phyloP scores from a whole-genome alignment of 441 rosid genomes.

The Manihot esculenta region DNA sequence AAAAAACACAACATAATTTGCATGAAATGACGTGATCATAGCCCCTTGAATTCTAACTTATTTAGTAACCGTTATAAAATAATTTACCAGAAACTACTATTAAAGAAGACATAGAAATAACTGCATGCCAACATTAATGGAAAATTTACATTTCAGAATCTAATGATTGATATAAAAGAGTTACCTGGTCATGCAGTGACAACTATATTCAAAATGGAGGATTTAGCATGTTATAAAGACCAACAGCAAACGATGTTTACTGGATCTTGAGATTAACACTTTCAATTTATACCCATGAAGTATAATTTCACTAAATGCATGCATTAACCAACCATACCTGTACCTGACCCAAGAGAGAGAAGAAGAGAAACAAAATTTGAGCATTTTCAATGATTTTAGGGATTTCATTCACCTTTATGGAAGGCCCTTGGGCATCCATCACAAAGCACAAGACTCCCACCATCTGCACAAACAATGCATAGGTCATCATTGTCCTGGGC shows the following conservation, averaged over 20 bases:
- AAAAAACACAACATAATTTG: not conserved
- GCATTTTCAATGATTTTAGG: constrained; percentile 9
- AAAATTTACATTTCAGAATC: not conserved
- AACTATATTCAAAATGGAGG: not conserved
- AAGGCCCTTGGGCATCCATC: constrained; percentile 99
- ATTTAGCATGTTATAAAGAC: not conserved
- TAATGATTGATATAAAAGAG: not conserved
- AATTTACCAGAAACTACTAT: not conserved
- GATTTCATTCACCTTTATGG: constrained; percentile 67
- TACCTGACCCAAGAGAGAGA: not conserved
- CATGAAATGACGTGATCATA: not conserved
- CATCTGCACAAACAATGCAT: constrained; percentile 90
- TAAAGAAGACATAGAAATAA: not conserved
- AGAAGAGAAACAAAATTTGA: constrained; percentile 5
- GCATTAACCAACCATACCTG: not conserved
- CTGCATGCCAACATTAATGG: not conserved
- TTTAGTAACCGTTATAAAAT: not conserved
- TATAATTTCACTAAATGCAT: not conserved
- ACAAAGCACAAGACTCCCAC: constrained; percentile 69
- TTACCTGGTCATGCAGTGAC: not conserved
- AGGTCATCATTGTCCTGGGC: constrained; percentile 75
- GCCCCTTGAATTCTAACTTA: not conserved
- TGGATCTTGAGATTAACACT: not conserved
- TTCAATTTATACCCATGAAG: not conserved
- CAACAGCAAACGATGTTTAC: not conserved